These are phyloP conservation scores for Aspergillus bertholletiae DNA, from an alignment of 495 filamentous ascomycete species.

Conservation along the genomic window DNA sequence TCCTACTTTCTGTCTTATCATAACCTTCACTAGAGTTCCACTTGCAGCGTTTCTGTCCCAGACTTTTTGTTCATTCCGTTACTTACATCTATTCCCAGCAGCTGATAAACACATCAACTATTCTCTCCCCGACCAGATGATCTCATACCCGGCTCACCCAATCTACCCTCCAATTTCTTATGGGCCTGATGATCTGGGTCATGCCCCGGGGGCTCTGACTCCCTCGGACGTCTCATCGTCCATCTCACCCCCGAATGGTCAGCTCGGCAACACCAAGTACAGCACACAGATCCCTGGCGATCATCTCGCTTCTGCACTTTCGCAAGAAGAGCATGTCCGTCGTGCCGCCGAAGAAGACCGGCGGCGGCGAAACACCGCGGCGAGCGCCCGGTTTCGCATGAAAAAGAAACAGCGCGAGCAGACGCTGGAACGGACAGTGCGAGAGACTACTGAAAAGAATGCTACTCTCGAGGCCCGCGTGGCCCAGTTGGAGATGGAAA, in stretches of 20 bases:
- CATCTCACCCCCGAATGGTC: slow-evolving; percentile 46
- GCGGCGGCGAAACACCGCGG: slow-evolving; percentile 92
- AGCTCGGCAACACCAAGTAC: slow-evolving; percentile 46
- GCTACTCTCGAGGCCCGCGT: slow-evolving; percentile 74
- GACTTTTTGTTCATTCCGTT: slow-evolving; percentile 1
- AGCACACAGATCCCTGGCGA: slow-evolving; percentile 43
- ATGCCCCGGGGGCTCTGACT: slow-evolving; percentile 35
- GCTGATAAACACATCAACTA: slow-evolving; percentile 46
- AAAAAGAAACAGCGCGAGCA: slow-evolving; percentile 99
- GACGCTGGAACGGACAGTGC: slow-evolving; percentile 82
- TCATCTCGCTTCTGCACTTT: slow-evolving; percentile 37
- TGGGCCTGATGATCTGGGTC: slow-evolving; percentile 38
- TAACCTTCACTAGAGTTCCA: slow-evolving; percentile 7
- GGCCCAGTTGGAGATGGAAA: slow-evolving; percentile 86
- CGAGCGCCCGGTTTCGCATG: slow-evolving; percentile 88
- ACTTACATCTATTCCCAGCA: slow-evolving; percentile 27
- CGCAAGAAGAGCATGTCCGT: slow-evolving; percentile 53
- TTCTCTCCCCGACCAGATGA: slow-evolving; percentile 40
- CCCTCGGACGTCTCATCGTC: slow-evolving; percentile 47
- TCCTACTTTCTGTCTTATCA: slow-evolving; percentile 3
- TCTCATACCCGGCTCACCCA: slow-evolving; percentile 42
- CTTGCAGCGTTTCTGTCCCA: not conserved
- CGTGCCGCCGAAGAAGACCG: slow-evolving; percentile 94
- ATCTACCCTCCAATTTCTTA: slow-evolving; percentile 46
- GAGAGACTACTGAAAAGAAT: slow-evolving; percentile 88